Conservation (phyloP, 352 stramenopile species). For the Phytophthora hybrid region DNA sequence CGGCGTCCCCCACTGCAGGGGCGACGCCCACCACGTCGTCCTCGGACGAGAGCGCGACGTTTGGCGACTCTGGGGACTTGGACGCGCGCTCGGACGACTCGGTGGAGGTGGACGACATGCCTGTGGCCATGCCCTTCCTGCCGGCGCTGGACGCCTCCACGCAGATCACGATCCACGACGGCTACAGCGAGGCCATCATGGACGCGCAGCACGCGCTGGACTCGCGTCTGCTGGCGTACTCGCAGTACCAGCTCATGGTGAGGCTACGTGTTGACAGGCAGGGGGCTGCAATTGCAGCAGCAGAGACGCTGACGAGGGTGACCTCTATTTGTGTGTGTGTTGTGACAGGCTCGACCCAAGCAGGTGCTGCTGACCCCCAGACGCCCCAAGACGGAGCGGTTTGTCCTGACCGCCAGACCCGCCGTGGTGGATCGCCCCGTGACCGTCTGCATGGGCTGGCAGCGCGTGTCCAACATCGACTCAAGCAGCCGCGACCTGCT, state of each 20-base stretch:
- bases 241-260: slow-evolving; percentile 86
- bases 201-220: slow-evolving; percentile 79
- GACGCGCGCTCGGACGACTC: slow-evolving; percentile 44
- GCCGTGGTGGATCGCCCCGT: slow-evolving; percentile 75
- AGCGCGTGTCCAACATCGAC: slow-evolving; percentile 79
- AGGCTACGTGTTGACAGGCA: not conserved
- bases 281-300: not conserved
- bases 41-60: slow-evolving; percentile 40
- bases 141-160: slow-evolving; percentile 85
- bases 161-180: slow-evolving; percentile 86
- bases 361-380: slow-evolving; percentile 73
- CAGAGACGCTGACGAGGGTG: not conserved
- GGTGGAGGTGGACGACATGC: slow-evolving; percentile 60
- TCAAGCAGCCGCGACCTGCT: slow-evolving; percentile 77
- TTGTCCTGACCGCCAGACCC: slow-evolving; percentile 68
- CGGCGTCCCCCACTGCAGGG: slow-evolving; percentile 26
- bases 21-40: slow-evolving; percentile 37
- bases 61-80: slow-evolving; percentile 42
- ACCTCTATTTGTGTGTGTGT: slow-evolving; percentile 10
- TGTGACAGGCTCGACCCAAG: slow-evolving; percentile 56
- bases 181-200: slow-evolving; percentile 81
- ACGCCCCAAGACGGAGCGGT: slow-evolving; percentile 53
- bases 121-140: slow-evolving; percentile 68
- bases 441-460: slow-evolving; percentile 89
- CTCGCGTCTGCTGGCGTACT: slow-evolving; percentile 83